Evolutionary conservation across 2,329 filamentous ascomycete species (phyloP).

Genomic region (Aphanoascus verrucosus): DNA sequence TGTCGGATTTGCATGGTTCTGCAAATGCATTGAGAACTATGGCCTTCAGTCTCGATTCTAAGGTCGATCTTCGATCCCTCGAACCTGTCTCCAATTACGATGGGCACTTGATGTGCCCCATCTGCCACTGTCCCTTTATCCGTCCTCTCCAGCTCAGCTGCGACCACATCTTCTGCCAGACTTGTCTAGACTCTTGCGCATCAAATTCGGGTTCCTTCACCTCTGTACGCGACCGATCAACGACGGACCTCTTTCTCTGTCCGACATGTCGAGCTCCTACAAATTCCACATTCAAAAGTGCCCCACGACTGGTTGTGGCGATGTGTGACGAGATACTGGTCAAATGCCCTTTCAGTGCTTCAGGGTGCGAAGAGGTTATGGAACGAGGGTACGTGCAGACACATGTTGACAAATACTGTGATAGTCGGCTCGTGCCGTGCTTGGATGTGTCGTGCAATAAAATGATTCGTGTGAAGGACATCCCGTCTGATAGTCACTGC

Average conservation of each 20-base stretch:
- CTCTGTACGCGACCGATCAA: not conserved
- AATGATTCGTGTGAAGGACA: constrained; percentile 46
- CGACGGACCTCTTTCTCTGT: constrained; percentile 35
- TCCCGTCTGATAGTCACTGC: constrained; percentile 40
- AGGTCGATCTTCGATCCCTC: constrained; percentile 46
- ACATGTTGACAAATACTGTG: constrained; percentile 52
- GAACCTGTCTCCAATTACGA: constrained; percentile 49
- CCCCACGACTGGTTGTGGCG: constrained; percentile 47
- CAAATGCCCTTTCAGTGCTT: constrained; percentile 45
- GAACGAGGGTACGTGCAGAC: constrained; percentile 48
- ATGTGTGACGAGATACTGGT: constrained; percentile 54
- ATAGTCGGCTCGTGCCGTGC: constrained; percentile 45
- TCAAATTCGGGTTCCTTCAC: constrained; percentile 22
- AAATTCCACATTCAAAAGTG: constrained; percentile 29
- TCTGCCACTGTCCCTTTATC: constrained; percentile 54
- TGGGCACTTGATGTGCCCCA: constrained; percentile 52
- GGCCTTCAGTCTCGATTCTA: constrained; percentile 5
- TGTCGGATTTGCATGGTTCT: not conserved
- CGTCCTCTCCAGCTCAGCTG: constrained; percentile 49
- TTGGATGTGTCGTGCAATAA: constrained; percentile 41
- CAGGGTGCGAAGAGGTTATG: constrained; percentile 45
- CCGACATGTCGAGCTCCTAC: constrained; percentile 47
- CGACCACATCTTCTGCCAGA: constrained; percentile 54
- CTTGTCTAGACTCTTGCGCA: constrained; percentile 45
- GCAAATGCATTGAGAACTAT: not conserved